Conservation (phyloP, 2,329 filamentous ascomycete species). For the Chrysosporium keratinophilum region DNA sequence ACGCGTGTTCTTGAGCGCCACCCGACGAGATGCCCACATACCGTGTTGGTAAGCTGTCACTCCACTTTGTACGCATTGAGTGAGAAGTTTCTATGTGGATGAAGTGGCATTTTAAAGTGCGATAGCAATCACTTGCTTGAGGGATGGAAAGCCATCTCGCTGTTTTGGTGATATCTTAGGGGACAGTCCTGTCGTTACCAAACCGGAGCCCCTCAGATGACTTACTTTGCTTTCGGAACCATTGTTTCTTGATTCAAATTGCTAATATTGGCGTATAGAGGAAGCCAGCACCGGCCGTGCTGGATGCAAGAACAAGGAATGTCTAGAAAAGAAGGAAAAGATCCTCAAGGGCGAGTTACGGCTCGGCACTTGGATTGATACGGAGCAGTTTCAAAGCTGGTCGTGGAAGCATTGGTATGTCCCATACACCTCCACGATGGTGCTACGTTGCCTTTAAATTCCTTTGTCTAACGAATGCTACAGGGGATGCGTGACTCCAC, state of each 20-base stretch:
- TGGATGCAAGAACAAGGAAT: slow-evolving; percentile 60
- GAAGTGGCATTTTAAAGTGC: neutral
- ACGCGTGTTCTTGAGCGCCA: neutral
- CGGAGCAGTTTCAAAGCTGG: slow-evolving; percentile 53
- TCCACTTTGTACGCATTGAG: neutral
- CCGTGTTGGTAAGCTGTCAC: slow-evolving; percentile 15
- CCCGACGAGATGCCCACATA: slow-evolving; percentile 16
- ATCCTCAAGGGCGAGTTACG: slow-evolving; percentile 71
- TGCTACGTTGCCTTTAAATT: neutral
- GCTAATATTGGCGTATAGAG: slow-evolving; percentile 44
- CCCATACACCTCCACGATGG: neutral
- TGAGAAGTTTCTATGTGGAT: neutral
- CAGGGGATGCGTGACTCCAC: slow-evolving; percentile 83
- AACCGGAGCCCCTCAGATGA: neutral
- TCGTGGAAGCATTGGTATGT: slow-evolving; percentile 76
- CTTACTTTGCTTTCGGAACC: neutral
- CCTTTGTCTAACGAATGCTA: slow-evolving; percentile 5
- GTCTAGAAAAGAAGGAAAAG: slow-evolving; percentile 60
- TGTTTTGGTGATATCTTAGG: too few relatives aligned
- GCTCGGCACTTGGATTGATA: slow-evolving; percentile 61
- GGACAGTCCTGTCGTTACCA: neutral
- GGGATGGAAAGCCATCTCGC: too few relatives aligned
- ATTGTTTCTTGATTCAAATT: slow-evolving; percentile 1
- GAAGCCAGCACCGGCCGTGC: slow-evolving; percentile 60
- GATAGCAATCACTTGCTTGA: neutral